Percentiles rank a stretch among this genome's conserved stretches.
Conservation (phyloP, 148 eudicot species). For the Camellia japonica region DNA sequence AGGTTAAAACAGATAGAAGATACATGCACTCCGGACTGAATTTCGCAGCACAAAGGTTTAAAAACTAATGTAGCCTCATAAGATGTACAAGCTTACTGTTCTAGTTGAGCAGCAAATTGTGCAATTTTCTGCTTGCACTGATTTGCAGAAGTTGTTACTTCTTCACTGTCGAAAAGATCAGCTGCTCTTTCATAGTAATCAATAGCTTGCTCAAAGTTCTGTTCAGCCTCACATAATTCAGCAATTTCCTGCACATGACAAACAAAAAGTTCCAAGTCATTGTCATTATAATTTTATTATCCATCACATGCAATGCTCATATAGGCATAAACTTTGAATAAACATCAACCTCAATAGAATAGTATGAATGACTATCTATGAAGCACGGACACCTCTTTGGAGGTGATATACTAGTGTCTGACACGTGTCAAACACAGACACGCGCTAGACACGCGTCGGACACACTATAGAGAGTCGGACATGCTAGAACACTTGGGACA, state of each 20-base stretch:
- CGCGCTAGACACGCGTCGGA: no score
- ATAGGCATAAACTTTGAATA: neutral
- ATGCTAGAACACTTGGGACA: no score
- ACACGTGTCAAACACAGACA: no score
- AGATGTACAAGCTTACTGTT: slow-evolving; percentile 51
- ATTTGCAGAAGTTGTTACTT: slow-evolving; percentile 66
- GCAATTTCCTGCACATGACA: slow-evolving; percentile 58
- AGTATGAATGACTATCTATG: neutral
- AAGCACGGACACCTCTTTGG: no score
- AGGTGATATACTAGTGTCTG: no score
- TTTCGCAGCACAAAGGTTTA: neutral
- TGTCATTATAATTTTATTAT: neutral
- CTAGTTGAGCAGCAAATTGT: slow-evolving; percentile 70
- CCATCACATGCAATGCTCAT: neutral
- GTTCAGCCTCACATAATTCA: slow-evolving; percentile 57
- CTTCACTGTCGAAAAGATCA: slow-evolving; percentile 71
- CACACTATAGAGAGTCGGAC: no score
- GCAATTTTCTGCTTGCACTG: slow-evolving; percentile 83
- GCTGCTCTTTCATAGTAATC: slow-evolving; percentile 61
- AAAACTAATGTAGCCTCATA: neutral
- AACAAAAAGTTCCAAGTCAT: slow-evolving; percentile 2
- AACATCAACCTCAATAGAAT: neutral
- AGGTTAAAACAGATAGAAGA: neutral
- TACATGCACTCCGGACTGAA: neutral
- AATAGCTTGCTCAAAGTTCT: slow-evolving; percentile 54